Conservation (phyloP, 2,329 filamentous ascomycete species). For the Penicillium sp. region DNA sequence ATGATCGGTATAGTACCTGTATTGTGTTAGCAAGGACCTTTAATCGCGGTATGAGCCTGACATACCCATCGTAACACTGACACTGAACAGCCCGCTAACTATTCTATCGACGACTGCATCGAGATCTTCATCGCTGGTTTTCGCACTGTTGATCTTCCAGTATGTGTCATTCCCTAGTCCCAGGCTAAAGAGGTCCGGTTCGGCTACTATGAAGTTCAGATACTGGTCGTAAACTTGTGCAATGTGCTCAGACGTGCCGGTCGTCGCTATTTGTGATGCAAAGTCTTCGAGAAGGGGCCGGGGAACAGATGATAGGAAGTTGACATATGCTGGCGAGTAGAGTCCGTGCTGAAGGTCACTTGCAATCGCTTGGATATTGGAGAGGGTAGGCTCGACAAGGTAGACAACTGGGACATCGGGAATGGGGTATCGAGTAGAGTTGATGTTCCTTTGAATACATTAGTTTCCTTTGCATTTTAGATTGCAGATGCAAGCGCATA, state of each 20-base stretch:
- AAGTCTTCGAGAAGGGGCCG: constrained; percentile 93
- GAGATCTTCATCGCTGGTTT: constrained; percentile 87
- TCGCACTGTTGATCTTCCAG: constrained; percentile 92
- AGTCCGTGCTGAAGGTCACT: constrained; percentile 83
- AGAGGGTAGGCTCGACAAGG: constrained; percentile 83
- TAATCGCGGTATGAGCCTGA: not conserved
- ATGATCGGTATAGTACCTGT: constrained; percentile 91
- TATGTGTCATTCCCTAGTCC: constrained; percentile 94
- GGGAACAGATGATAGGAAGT: constrained; percentile 93
- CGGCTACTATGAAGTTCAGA: constrained; percentile 93
- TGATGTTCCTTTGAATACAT: constrained; percentile 68
- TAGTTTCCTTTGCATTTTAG: constrained; percentile 24
- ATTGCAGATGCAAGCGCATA: constrained; percentile 48
- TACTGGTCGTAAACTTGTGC: constrained; percentile 96
- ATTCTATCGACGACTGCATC: constrained; percentile 87
- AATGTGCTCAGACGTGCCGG: constrained; percentile 86
- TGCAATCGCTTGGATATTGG: constrained; percentile 83
- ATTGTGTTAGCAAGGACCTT: constrained; percentile 14
- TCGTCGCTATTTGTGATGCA: constrained; percentile 80
- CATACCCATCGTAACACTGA: constrained; percentile 95
- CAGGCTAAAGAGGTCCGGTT: constrained; percentile 93
- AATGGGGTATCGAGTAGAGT: constrained; percentile 81
- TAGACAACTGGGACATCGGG: constrained; percentile 97
- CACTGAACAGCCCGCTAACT: constrained; percentile 95
- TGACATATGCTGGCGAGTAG: constrained; percentile 93